These are phyloP conservation scores for Tylopilus vinaceipallidus DNA, from an alignment of 768 basidiomycete species.

Conservation along the genomic window DNA sequence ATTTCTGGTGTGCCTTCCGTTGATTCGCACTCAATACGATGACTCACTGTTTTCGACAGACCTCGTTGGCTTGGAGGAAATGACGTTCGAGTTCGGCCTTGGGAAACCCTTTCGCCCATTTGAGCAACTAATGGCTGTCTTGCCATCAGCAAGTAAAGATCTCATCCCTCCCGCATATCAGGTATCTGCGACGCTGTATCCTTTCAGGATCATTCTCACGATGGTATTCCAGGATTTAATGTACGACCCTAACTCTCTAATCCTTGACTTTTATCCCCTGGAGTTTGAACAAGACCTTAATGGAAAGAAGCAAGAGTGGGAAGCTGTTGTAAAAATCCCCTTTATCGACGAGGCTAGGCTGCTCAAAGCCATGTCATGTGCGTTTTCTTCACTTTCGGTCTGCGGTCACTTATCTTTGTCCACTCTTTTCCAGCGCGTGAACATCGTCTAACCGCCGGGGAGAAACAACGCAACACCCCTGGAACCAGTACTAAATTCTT, in stretches of 20 bases:
- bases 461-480: conserved; percentile 69
- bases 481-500: conserved; percentile 81
- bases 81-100: conserved; percentile 84
- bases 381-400: background rate
- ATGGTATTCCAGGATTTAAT: conserved; percentile 70
- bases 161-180: conserved; percentile 85
- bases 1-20: conserved; percentile 71
- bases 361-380: conserved; percentile 79
- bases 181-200: conserved; percentile 44
- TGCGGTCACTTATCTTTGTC: background rate
- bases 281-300: conserved; percentile 94
- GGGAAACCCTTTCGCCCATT: conserved; percentile 91
- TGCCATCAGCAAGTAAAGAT: conserved; percentile 87
- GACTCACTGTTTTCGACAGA: conserved; percentile 38
- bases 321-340: conserved; percentile 97
- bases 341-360: conserved; percentile 87
- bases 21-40: background rate
- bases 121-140: conserved; percentile 97
- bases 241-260: conserved; percentile 79
- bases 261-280: conserved; percentile 90
- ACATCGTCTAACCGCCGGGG: conserved; percentile 71
- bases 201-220: background rate
- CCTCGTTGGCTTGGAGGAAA: conserved; percentile 60
- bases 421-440: conserved; percentile 59
- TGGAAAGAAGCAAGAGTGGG: conserved; percentile 99